These are phyloP conservation scores for Tephrocybe sp. DNA, from an alignment of 768 basidiomycete species.

Conservation along the genomic window DNA sequence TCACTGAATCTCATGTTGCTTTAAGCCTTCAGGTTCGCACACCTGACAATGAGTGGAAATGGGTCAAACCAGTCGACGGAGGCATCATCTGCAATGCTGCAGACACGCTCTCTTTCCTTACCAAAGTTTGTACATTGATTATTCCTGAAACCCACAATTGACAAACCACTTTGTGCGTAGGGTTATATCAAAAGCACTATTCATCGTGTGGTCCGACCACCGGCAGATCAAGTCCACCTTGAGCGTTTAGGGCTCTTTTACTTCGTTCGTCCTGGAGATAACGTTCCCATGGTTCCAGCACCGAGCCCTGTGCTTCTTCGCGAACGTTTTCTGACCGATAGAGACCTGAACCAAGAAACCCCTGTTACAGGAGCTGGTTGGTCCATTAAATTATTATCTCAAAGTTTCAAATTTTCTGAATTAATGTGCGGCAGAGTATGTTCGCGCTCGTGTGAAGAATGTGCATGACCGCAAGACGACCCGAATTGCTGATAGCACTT, in stretches of 20 bases:
- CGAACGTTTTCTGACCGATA: slow-evolving; percentile 26
- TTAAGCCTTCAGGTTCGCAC: slow-evolving; percentile 33
- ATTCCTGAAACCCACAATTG: neutral
- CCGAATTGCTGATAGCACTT: neutral
- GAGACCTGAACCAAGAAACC: slow-evolving; percentile 1
- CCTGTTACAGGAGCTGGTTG: slow-evolving; percentile 2
- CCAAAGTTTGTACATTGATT: slow-evolving; percentile 13
- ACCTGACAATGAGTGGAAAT: slow-evolving; percentile 31
- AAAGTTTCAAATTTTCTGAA: neutral
- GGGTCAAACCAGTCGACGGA: slow-evolving; percentile 28
- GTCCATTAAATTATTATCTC: neutral
- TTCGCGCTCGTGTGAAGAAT: slow-evolving; percentile 9
- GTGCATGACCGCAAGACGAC: slow-evolving; percentile 10
- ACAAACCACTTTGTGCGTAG: neutral
- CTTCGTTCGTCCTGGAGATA: slow-evolving; percentile 39
- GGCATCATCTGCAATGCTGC: slow-evolving; percentile 30
- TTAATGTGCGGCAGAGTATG: slow-evolving; percentile 4
- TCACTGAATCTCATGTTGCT: neutral
- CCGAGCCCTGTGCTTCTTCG: slow-evolving; percentile 40
- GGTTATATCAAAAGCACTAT: slow-evolving; percentile 47
- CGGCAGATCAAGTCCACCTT: slow-evolving; percentile 38
- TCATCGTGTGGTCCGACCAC: slow-evolving; percentile 48
- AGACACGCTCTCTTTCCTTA: slow-evolving; percentile 33
- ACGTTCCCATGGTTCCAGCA: slow-evolving; percentile 31
- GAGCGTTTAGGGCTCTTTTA: slow-evolving; percentile 45